phyloP scores from a whole-genome alignment of 768 basidiomycete genomes.

The Suillus hirtellus region DNA sequence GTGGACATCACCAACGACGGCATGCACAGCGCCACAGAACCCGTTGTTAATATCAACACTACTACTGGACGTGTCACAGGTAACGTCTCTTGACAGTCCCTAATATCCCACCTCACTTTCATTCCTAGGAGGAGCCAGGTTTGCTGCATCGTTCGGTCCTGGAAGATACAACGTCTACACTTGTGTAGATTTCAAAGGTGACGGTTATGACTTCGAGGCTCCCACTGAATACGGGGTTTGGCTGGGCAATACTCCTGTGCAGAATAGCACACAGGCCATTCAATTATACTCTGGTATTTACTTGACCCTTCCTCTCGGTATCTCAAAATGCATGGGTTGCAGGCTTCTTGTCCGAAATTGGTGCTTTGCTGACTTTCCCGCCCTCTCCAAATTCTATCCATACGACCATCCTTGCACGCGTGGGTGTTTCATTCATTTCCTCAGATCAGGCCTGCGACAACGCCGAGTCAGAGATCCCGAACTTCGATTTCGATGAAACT shows the following conservation, averaged over 20 bases:
- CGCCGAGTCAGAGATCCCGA: constrained; percentile 59
- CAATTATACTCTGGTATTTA: constrained; percentile 49
- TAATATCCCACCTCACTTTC: background rate
- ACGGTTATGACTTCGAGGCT: constrained; percentile 44
- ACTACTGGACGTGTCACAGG: constrained; percentile 52
- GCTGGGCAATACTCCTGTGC: constrained; percentile 49
- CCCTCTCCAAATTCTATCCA: constrained; percentile 37
- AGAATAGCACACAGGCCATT: constrained; percentile 43
- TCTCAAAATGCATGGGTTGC: background rate
- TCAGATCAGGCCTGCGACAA: constrained; percentile 59
- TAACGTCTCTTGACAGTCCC: constrained; percentile 7
- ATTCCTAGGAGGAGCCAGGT: constrained; percentile 38
- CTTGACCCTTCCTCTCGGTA: background rate
- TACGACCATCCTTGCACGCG: constrained; percentile 57
- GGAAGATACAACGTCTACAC: constrained; percentile 58
- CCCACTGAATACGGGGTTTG: constrained; percentile 60
- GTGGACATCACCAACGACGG: constrained; percentile 68
- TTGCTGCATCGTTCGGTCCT: constrained; percentile 60
- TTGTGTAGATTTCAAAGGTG: constrained; percentile 61
- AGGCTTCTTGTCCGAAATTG: constrained; percentile 54
- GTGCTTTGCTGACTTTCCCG: constrained; percentile 53
- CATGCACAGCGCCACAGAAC: constrained; percentile 49
- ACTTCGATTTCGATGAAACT: constrained; percentile 55
- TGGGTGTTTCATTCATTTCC: constrained; percentile 67
- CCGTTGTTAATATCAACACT: constrained; percentile 48